Base-by-base conservation (phyloP, 1,284 basidiomycete species). In the Cutaneotrichosporon sp. region DNA sequence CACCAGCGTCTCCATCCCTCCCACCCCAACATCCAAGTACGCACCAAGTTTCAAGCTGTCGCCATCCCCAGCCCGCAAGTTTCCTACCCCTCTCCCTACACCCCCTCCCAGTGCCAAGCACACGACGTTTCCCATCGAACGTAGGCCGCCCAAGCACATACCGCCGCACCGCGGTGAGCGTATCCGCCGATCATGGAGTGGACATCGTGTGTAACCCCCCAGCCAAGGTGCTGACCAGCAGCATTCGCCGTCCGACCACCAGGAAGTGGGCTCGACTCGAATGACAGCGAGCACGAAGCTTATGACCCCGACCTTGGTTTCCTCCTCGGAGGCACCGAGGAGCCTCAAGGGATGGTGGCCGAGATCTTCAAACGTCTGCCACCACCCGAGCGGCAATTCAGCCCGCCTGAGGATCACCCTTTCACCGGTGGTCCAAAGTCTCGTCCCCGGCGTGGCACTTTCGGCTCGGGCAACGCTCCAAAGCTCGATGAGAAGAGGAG, bases 111-210 rank as follows among this genome's bases (percentile, higher is more conserved):
- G 42, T 9, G 42, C 42, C 18, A 46, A n/a, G 5, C 42, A 46
- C 42, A n/a, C 42, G 5, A n/a, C 18, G 6, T 46, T 46, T 18
- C 1, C 8, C 18, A 8, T 16, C 10, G 13, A 40, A 16, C 38
- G 38, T 26, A 1, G 26, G 26, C 26, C 26, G 26, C 1, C 26
- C 6, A 40, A 11, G 10, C 38, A 14, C 13, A 40, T 5, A 10
- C 9, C 38, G 13, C 13, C 38, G 10, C 10, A 40, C 5, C 38
- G 13, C 38, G 16, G 1, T 18, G 32, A 38, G 34, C 53, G 34
- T 34, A 38, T 22, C n/a, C 53, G 8, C n/a, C 5, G 34, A 14
- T 38, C 53, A 22, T 55, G 53, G 53, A 55, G 53, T 13, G 53
- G 53, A 8, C 53, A 55, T 10, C 53, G 53, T 55, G 34, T 38